A percentile compares a stretch with the other conserved stretches of the same genome.
phyloP scores from a whole-genome alignment of 495 filamentous ascomycete genomes.

The Extremus antarcticus region DNA sequence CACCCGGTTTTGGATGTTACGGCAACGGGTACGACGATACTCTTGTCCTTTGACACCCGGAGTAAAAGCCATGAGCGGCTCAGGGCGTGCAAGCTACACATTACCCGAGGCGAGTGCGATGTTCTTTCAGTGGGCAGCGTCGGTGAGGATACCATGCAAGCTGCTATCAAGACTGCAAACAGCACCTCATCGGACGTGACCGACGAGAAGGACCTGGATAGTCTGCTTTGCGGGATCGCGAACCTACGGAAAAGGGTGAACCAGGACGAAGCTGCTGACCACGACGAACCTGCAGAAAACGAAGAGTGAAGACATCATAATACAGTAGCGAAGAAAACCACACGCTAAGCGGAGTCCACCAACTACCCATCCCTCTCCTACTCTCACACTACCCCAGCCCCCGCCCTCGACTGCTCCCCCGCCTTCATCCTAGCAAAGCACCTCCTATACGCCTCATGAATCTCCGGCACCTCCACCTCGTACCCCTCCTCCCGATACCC shows the following conservation, averaged over 20 bases:
- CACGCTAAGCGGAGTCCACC: too few species aligned
- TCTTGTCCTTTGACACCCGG: conserved; percentile 10
- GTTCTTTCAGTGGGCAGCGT: neutral
- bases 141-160: neutral
- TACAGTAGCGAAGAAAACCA: too few species aligned
- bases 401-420: neutral
- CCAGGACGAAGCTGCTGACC: conserved; percentile 27
- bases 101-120: neutral
- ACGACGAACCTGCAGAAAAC: neutral
- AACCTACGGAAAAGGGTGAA: conserved; percentile 59
- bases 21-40: neutral
- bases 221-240: conserved; percentile 58
- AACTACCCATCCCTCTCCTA: too few species aligned
- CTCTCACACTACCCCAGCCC: neutral
- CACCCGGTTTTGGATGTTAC: conserved; percentile 6
- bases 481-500: conserved; percentile 51
- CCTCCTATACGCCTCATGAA: conserved; percentile 47
- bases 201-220: conserved; percentile 37
- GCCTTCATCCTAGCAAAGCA: conserved; percentile 37
- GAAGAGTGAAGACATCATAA: neutral
- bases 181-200: neutral
- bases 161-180: neutral
- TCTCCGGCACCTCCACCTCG: conserved; percentile 45
- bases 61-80: conserved; percentile 1
- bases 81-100: neutral